Conservation (phyloP, 2,329 filamentous ascomycete species). For the Alternaria tenuissima region DNA sequence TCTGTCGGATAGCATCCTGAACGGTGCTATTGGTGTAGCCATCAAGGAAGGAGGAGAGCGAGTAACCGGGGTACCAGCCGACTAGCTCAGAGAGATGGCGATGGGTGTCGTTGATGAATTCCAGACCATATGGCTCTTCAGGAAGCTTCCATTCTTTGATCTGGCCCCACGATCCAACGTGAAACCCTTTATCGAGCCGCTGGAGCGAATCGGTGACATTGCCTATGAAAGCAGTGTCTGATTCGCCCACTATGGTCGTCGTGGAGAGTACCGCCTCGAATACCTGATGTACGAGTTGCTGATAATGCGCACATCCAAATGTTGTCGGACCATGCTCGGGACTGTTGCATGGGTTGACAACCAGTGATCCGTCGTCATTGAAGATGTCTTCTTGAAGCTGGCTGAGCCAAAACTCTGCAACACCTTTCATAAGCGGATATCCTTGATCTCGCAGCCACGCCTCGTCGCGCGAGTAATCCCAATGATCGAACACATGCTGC, state of each 20-base stretch:
- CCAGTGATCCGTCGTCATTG: slow-evolving; percentile 61
- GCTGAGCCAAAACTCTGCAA: slow-evolving; percentile 65
- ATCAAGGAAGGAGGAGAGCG: slow-evolving; percentile 52
- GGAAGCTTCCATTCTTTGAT: slow-evolving; percentile 63
- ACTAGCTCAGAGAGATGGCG: slow-evolving; percentile 65
- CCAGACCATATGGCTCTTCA: slow-evolving; percentile 46
- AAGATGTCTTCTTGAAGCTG: slow-evolving; percentile 62
- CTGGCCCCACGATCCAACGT: slow-evolving; percentile 55
- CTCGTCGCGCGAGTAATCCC: slow-evolving; percentile 60
- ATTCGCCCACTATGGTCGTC: slow-evolving; percentile 26
- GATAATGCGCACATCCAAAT: slow-evolving; percentile 63
- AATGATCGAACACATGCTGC: slow-evolving; percentile 67
- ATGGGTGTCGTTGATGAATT: slow-evolving; percentile 57
- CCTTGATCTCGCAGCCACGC: slow-evolving; percentile 57
- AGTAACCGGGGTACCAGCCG: slow-evolving; percentile 65
- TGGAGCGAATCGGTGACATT: slow-evolving; percentile 54
- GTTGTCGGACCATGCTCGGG: slow-evolving; percentile 63
- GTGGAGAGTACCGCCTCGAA: slow-evolving; percentile 42
- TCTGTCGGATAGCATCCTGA: slow-evolving; percentile 56
- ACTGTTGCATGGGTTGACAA: slow-evolving; percentile 67
- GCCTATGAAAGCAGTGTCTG: slow-evolving; percentile 45
- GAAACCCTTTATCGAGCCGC: slow-evolving; percentile 61
- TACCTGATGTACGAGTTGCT: slow-evolving; percentile 59
- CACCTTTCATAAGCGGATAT: slow-evolving; percentile 63
- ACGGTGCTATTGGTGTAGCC: slow-evolving; percentile 58